Conservation (phyloP, 768 basidiomycete species). For the Russula griseocarnosa region DNA sequence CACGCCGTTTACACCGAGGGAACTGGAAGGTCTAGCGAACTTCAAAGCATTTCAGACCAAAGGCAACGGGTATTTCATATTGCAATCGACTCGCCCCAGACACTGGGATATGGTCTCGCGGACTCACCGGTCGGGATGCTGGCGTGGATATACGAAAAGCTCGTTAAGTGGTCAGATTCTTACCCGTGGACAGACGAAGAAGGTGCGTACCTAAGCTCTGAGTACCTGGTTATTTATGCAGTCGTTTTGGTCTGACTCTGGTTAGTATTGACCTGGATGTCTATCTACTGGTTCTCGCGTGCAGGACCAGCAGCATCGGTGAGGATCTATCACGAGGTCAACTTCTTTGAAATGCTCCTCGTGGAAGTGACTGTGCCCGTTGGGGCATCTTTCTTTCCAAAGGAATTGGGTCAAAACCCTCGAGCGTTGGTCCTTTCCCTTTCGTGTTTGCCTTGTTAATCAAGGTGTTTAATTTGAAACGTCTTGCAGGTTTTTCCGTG, state of each 20-base stretch:
- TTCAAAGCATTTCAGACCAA: slow-evolving; percentile 28
- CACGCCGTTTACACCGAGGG: slow-evolving; percentile 32
- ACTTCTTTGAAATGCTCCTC: slow-evolving; percentile 10
- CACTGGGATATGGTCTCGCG: slow-evolving; percentile 46
- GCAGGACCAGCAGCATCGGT: slow-evolving; percentile 34
- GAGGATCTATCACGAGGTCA: slow-evolving; percentile 36
- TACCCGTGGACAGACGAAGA: slow-evolving; percentile 60
- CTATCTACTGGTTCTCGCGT: slow-evolving; percentile 39
- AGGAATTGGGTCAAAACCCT: slow-evolving; percentile 40
- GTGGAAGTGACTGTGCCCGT: slow-evolving; percentile 38
- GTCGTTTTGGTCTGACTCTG: neutral
- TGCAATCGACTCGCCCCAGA: slow-evolving; percentile 38
- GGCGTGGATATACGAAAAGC: slow-evolving; percentile 40
- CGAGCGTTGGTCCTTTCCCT: slow-evolving; percentile 36
- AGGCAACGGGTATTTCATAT: slow-evolving; percentile 35
- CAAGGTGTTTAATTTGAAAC: neutral
- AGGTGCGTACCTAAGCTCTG: slow-evolving; percentile 33
- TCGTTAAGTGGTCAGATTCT: slow-evolving; percentile 38
- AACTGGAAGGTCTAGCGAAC: slow-evolving; percentile 31
- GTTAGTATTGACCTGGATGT: slow-evolving; percentile 38
- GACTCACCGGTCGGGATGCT: slow-evolving; percentile 53
- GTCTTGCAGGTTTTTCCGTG: slow-evolving; percentile 26
- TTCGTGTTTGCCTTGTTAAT: neutral
- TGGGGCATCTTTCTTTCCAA: slow-evolving; percentile 51
- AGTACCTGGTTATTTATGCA: neutral